A percentile compares a stretch with the other conserved stretches of the same genome.
Evolutionary conservation across 768 basidiomycete genomes (phyloP).

Genomic region (Phanerochaete sordida): DNA sequence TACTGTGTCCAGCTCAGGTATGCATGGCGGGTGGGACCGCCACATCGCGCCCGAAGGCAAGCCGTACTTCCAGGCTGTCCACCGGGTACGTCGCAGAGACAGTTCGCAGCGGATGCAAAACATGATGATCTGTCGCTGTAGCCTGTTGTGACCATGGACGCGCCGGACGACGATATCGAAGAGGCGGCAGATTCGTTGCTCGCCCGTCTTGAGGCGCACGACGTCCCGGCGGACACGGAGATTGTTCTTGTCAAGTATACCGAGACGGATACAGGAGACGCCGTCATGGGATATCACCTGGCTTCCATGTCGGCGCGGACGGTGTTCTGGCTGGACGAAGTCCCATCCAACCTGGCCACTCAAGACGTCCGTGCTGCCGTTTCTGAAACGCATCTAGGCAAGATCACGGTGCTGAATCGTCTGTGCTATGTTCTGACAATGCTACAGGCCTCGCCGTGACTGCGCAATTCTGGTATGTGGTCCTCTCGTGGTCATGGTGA

Average conservation of each 20-base stretch:
- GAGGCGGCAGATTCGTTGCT: not conserved
- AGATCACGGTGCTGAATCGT: not conserved
- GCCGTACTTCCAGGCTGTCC: not conserved
- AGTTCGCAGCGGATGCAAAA: no score
- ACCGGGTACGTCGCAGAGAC: not conserved
- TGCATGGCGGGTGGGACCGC: not conserved
- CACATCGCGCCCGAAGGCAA: slow-evolving; percentile 3
- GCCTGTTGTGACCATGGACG: not conserved
- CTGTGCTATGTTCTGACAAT: not conserved
- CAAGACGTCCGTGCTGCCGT: not conserved
- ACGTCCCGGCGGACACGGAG: not conserved
- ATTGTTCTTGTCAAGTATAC: not conserved
- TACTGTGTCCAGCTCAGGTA: no score
- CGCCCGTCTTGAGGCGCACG: not conserved
- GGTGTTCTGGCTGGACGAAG: not conserved
- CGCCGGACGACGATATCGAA: not conserved
- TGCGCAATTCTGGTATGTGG: not conserved
- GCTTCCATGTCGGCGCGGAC: not conserved
- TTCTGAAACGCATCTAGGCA: not conserved
- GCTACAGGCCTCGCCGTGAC: not conserved
- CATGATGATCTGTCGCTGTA: no score
- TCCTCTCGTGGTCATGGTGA: not conserved
- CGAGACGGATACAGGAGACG: not conserved
- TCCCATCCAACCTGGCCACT: not conserved
- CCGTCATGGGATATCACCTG: not conserved